A percentile compares a stretch with the other conserved stretches of the same genome.
Conservation (phyloP, 2,329 filamentous ascomycete species). For the Alternaria burnsii region DNA sequence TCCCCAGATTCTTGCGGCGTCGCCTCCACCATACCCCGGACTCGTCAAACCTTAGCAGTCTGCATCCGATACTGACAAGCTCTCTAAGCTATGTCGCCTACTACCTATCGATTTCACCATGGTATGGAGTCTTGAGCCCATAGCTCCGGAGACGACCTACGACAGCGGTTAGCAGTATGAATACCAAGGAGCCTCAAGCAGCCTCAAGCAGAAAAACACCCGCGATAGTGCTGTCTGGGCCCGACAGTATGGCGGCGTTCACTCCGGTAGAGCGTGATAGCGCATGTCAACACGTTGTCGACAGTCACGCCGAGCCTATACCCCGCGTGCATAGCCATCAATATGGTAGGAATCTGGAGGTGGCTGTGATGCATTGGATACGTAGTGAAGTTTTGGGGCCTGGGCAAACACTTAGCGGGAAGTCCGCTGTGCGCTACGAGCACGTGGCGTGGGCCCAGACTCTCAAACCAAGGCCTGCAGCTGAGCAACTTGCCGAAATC, state of each 20-base stretch:
- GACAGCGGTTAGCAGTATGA: constrained; percentile 5
- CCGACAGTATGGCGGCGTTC: constrained; percentile 8
- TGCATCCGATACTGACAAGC: constrained; percentile 5
- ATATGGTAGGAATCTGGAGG: constrained; percentile 3
- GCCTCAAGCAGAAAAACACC: constrained; percentile 5
- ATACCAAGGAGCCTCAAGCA: constrained; percentile 4
- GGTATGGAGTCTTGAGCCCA: constrained; percentile 3
- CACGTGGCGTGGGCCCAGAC: constrained; percentile 22
- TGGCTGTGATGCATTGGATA: constrained; percentile 1
- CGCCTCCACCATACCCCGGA: constrained; percentile 24
- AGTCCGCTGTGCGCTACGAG: constrained; percentile 10
- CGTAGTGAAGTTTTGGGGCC: constrained; percentile 4
- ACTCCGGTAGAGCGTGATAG: constrained; percentile 8
- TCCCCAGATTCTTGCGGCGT: constrained; percentile 20
- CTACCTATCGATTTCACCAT: background rate
- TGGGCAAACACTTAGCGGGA: constrained; percentile 15
- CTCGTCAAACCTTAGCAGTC: constrained; percentile 6
- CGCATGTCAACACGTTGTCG: constrained; percentile 2
- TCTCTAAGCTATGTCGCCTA: background rate
- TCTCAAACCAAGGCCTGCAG: background rate
- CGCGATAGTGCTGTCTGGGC: constrained; percentile 4
- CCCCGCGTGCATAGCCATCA: constrained; percentile 12
- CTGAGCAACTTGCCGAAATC: constrained; percentile 6
- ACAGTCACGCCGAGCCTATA: constrained; percentile 4
- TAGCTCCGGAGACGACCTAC: constrained; percentile 15